Evolutionary conservation across 108 stramenopile species (phyloP), one percentile per base, ranked within the genome.

Genomic region (Nitzschia sp.): DNA sequence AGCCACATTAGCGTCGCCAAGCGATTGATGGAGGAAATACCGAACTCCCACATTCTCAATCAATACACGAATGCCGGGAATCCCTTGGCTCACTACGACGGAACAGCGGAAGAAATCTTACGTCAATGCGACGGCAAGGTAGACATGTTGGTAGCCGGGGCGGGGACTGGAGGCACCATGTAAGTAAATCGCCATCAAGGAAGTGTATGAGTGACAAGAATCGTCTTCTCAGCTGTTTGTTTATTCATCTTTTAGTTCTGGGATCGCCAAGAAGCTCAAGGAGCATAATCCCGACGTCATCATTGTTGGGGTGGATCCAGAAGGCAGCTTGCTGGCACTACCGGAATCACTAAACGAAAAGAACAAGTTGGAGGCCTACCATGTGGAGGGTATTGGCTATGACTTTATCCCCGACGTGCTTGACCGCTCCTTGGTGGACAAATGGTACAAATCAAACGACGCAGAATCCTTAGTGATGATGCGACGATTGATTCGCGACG

Each of bases 301-400:
- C 3, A 64, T 97, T 23, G 90, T 97, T 0, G 96, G 92, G 0
- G 93, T 93, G 45, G 96, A 97, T 70, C 95, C 95, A 11, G 82
- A 86, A 21, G 89, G 92, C 6, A 82, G 77, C n/a, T 79, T 90
- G 25, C 57, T 96, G 54, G 93, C 95, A 21, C 34, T 80, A 55
- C 97, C 95, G 0, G 94, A 92, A n/a, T 19, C 26, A 55, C 60
- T 97, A 58, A 97, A 97, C 77, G 92, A 95, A 62, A 73, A 74
- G 17, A 79, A 87, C 15, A 60, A 90, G 8, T 82, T 94, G 33
- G 63, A 67, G 34, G 29, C 89, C 1, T 97, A 96, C 67, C 82
- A 89, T 48, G 95, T 96, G 27, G 97, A 97, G 71, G 97, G 97
- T 15, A 96, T 95, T 55, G 95, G 97, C 11, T 97, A 97, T 68